Evolutionary conservation across 1,284 basidiomycete genomes (phyloP).

Genomic region (Xanthoconium separans): DNA sequence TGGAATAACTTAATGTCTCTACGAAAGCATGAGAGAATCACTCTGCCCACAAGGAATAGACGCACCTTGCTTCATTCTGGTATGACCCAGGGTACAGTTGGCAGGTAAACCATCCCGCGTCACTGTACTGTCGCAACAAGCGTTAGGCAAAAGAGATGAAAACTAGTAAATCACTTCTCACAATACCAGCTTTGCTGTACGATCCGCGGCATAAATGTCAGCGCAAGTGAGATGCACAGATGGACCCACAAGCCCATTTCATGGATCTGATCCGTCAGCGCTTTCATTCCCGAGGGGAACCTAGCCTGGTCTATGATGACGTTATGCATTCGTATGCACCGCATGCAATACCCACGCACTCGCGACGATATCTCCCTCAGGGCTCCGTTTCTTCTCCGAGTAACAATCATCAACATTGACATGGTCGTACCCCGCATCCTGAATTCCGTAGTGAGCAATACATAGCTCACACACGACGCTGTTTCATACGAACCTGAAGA

Average conservation of each 20-base stretch:
- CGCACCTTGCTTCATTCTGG: conserved; percentile 30
- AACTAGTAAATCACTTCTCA: conserved; percentile 22
- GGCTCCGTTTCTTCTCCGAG: conserved; percentile 48
- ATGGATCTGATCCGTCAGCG: conserved; percentile 50
- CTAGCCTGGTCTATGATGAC: conserved; percentile 37
- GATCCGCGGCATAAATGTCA: conserved; percentile 1
- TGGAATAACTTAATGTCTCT: conserved; percentile 50
- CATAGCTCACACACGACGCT: not conserved
- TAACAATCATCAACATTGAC: conserved; percentile 62
- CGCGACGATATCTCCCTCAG: conserved; percentile 47
- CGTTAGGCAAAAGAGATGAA: conserved; percentile 1
- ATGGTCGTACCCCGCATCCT: conserved; percentile 54
- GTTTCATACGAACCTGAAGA: conserved; percentile 38
- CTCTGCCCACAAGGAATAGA: too few relatives aligned
- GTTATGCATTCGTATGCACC: not conserved
- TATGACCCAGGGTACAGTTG: conserved; percentile 34
- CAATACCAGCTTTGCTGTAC: conserved; percentile 52
- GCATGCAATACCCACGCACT: conserved; percentile 23
- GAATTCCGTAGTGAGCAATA: not conserved
- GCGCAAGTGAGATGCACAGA: not conserved
- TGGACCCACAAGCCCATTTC: conserved; percentile 48
- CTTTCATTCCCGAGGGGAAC: conserved; percentile 52
- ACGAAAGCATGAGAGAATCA: not conserved
- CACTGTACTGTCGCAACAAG: conserved; percentile 28
- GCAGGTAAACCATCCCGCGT: conserved; percentile 35